Conservation (phyloP, 176 grass and related monocot species). For the Pharus latifolius region DNA sequence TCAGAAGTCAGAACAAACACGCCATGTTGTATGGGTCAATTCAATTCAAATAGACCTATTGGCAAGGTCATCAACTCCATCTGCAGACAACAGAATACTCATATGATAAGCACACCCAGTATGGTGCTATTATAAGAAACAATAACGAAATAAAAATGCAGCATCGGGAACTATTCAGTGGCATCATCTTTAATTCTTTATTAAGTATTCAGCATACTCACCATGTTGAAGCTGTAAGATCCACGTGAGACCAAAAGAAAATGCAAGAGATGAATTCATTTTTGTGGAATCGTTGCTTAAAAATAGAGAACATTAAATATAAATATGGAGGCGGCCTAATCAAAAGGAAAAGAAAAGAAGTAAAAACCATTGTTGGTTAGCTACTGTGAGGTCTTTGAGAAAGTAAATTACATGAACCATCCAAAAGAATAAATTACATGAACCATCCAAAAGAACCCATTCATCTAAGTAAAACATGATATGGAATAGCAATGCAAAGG, state of each 20-base stretch:
- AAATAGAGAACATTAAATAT: background rate
- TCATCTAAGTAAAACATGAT: background rate
- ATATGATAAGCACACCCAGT: background rate
- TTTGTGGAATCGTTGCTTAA: background rate
- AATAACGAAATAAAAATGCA: background rate
- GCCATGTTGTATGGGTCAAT: background rate
- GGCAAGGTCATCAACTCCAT: background rate
- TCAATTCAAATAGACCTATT: background rate
- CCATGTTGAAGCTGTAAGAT: background rate
- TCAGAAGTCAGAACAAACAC: background rate
- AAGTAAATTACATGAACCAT: background rate
- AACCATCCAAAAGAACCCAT: background rate
- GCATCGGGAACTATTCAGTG: background rate
- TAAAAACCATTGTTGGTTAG: background rate
- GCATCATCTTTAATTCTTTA: background rate
- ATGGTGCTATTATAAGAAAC: background rate
- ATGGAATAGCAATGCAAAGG: background rate
- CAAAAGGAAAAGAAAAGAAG: too few species aligned
- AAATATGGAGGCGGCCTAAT: background rate
- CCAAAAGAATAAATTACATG: background rate
- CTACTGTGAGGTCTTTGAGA: background rate
- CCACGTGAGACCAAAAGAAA: background rate
- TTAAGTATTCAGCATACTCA: background rate
- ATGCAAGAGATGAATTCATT: background rate
- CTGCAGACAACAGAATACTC: background rate